Evolutionary conservation across 2,329 filamentous ascomycete species (phyloP), one percentile per base, ranked within the genome.

Genomic region (Hortaea werneckii): DNA sequence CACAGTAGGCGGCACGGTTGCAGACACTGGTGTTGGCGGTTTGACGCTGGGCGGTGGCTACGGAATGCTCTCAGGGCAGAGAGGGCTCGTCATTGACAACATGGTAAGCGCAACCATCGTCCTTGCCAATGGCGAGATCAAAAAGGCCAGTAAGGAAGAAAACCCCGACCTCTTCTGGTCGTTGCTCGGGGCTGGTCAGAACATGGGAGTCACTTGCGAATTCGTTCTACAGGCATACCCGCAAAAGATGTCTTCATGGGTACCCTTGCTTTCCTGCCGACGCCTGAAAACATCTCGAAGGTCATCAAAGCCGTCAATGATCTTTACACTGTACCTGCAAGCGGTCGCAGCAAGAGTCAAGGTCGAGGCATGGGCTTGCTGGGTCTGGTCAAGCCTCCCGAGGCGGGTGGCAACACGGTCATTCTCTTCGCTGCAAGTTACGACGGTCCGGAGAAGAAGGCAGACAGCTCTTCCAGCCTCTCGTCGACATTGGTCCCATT

Each of bases 11-110:
- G 79, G 79, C 2, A 80, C 78, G 0, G 76, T 82, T 7, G 76
- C 76, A 37, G 75, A 81, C 51, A 82, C 78, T 1, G 79, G 79
- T 5, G 74, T 82, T 5, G 78, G 76, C 2, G 79, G 76, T 0
- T 63, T 82, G 10, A 71, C 73, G 0, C 58, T 80, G 1, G 79
- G 53, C 5, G 54, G 54, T 5, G 54, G 54, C 7, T 56, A 55
- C 29, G 56, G 58, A 1, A 72, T 74, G 60, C 62, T 82, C 11
- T 73, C 68, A 27, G 73, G 75, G 1, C 63, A 66, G 29, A 65
- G 77, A 43, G 80, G 80, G 0, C 65, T 82, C 5, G 67, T 67
- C 0, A 72, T 77, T 42, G 75, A 77, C 58, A 69, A 71, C 48
- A 62, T 77, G 5, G 65, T 60, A 1, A 57, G 60, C 0, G 65